A percentile compares a stretch with the other conserved stretches of the same genome.
phyloP scores from a whole-genome alignment of 1,284 basidiomycete species.

The Takashimella koratensis region DNA sequence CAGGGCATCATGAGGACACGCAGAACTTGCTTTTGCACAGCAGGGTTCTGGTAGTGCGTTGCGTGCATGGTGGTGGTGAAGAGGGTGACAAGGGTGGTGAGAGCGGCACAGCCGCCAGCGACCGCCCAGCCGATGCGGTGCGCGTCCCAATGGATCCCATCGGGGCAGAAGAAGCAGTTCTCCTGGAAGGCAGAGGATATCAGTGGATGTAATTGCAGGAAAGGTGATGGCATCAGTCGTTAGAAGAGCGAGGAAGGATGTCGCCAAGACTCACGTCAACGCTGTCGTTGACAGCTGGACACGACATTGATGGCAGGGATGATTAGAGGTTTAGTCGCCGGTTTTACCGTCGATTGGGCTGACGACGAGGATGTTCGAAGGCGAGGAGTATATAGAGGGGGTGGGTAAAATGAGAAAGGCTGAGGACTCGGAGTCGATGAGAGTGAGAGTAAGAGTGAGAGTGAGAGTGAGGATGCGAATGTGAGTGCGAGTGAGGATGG shows the following conservation, averaged over 20 bases:
- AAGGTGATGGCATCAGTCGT: too few relatives aligned
- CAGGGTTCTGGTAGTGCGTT: constrained; percentile 35
- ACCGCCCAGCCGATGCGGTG: constrained; percentile 35
- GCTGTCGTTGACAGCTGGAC: not conserved
- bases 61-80: constrained; percentile 38
- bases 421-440: not conserved
- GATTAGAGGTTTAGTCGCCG: too few relatives aligned
- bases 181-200: not conserved
- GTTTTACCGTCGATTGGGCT: too few relatives aligned
- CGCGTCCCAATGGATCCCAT: constrained; percentile 31
- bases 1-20: constrained; percentile 47
- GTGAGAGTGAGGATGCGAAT: not conserved
- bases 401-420: too few relatives aligned
- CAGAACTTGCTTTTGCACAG: constrained; percentile 43
- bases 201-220: too few relatives aligned
- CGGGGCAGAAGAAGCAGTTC: constrained; percentile 4
- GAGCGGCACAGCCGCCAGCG: constrained; percentile 29
- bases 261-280: not conserved
- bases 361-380: too few relatives aligned
- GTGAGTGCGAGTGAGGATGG: not conserved
- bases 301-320: not conserved
- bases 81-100: constrained; percentile 34
- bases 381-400: too few relatives aligned
- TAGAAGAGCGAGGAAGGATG: too few relatives aligned
- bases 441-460: not conserved